Evolutionary conservation across 208 protist genomes (phyloP).

Genomic region (Acanthamoeba culbertsoni): DNA sequence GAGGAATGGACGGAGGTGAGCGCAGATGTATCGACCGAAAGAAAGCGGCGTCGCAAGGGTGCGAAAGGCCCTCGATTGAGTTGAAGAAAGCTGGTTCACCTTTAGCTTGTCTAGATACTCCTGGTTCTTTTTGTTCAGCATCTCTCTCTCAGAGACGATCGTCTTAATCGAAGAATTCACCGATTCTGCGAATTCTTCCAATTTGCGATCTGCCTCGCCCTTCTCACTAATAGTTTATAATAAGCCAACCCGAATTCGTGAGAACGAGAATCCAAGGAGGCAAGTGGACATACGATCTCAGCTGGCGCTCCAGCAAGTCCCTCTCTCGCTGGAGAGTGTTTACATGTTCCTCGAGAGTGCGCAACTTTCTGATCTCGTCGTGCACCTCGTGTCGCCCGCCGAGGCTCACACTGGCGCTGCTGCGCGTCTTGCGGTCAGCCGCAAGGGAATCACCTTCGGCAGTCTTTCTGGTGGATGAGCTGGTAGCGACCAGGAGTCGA

Average conservation of each 20-base stretch:
- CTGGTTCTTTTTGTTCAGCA: neutral
- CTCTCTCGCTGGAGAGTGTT: neutral
- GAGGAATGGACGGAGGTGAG: neutral
- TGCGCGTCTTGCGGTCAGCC: neutral
- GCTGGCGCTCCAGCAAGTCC: constrained; percentile 19
- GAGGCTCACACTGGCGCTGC: neutral
- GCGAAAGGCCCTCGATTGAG: no score
- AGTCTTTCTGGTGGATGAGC: neutral
- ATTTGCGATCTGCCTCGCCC: neutral
- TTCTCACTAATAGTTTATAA: neutral
- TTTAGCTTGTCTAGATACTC: neutral
- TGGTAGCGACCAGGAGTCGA: neutral
- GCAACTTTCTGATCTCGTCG: constrained; percentile 16
- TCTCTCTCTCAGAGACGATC: constrained; percentile 14
- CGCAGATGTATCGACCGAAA: neutral
- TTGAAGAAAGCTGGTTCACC: no score
- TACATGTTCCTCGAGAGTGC: neutral
- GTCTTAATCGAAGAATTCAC: constrained; percentile 35
- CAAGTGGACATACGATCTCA: neutral
- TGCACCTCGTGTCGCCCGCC: neutral
- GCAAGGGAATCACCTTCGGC: neutral
- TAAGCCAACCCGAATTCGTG: neutral
- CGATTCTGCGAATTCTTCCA: constrained; percentile 29
- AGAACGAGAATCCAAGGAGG: neutral
- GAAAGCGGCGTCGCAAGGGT: no score